A percentile compares a stretch with the other conserved stretches of the same genome.
phyloP scores from a whole-genome alignment of 768 basidiomycete species.

The Saitozyma podzolica region DNA sequence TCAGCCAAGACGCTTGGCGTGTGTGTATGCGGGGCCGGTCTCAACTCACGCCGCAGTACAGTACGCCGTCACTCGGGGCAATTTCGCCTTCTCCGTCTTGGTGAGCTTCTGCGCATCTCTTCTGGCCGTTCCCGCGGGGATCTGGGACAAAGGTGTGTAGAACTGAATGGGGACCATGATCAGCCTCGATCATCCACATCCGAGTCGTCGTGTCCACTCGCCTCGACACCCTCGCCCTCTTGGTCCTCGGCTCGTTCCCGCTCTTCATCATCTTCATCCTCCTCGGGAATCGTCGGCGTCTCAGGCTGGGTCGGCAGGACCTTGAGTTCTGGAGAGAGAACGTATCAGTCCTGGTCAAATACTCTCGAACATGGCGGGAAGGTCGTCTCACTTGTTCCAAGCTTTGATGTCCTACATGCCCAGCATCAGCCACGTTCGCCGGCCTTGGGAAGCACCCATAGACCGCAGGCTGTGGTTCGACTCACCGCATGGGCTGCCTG shows the following conservation, averaged over 20 bases:
- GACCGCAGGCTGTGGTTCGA: background rate
- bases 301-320: conserved; percentile 50
- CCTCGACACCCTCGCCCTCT: conserved; percentile 49
- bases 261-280: conserved; percentile 47
- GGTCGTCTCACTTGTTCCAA: conserved; percentile 37
- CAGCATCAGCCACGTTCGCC: no score
- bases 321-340: conserved; percentile 43
- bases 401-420: conserved; percentile 47
- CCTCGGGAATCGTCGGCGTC: conserved; percentile 38
- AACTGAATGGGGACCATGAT: conserved; percentile 57
- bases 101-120: conserved; percentile 85
- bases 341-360: no score
- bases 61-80: conserved; percentile 94
- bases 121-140: conserved; percentile 89
- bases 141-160: conserved; percentile 91
- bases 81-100: conserved; percentile 86
- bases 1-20: background rate
- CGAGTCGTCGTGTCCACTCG: conserved; percentile 14
- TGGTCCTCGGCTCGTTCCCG: conserved; percentile 23
- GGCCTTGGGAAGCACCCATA: conserved; percentile 1
- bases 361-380: background rate
- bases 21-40: background rate
- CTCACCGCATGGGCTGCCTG: conserved; percentile 51
- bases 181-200: background rate
- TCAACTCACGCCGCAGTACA: conserved; percentile 77